Evolutionary conservation across 176 grass and related monocot species (phyloP).

Genomic region (Eremochloa ophiuroides): DNA sequence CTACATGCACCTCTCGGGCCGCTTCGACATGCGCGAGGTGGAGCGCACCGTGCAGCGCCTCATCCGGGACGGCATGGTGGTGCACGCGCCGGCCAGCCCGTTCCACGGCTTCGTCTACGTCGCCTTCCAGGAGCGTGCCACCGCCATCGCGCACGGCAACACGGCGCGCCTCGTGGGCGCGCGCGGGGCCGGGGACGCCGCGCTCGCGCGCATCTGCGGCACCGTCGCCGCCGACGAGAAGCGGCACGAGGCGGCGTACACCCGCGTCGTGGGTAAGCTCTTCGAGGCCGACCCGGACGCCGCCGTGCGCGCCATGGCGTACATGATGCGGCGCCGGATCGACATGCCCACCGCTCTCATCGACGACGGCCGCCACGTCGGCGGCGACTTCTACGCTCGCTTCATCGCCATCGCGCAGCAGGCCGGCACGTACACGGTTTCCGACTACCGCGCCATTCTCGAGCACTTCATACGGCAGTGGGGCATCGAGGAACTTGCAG

Average conservation of each 20-base stretch:
- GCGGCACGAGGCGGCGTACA: conserved; percentile 70
- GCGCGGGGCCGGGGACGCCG: conserved; percentile 31
- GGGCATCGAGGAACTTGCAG: conserved; percentile 36
- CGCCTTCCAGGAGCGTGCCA: conserved; percentile 83
- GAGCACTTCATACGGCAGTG: conserved; percentile 57
- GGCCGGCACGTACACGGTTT: conserved; percentile 45
- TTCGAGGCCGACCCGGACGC: conserved; percentile 53
- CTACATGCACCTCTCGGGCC: conserved; percentile 83
- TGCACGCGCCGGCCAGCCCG: conserved; percentile 32
- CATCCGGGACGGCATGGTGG: conserved; percentile 44
- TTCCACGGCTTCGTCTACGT: conserved; percentile 66
- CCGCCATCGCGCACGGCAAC: conserved; percentile 64
- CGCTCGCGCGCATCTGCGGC: conserved; percentile 61
- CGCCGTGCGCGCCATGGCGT: conserved; percentile 51
- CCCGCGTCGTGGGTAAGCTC: conserved; percentile 45
- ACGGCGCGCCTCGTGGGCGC: conserved; percentile 44
- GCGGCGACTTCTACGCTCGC: conserved; percentile 37
- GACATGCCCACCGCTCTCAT: conserved; percentile 56
- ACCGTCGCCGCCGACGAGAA: conserved; percentile 75
- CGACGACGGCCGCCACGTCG: conserved; percentile 40
- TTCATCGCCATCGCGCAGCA: conserved; percentile 45
- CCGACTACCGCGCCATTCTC: conserved; percentile 62
- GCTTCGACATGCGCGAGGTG: conserved; percentile 70
- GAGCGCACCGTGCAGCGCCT: conserved; percentile 77
- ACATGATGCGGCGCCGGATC: conserved; percentile 76